Evolutionary conservation across 2,329 filamentous ascomycete genomes (phyloP), one percentile per base, ranked within the genome.

Genomic region (Leptographium flavum): DNA sequence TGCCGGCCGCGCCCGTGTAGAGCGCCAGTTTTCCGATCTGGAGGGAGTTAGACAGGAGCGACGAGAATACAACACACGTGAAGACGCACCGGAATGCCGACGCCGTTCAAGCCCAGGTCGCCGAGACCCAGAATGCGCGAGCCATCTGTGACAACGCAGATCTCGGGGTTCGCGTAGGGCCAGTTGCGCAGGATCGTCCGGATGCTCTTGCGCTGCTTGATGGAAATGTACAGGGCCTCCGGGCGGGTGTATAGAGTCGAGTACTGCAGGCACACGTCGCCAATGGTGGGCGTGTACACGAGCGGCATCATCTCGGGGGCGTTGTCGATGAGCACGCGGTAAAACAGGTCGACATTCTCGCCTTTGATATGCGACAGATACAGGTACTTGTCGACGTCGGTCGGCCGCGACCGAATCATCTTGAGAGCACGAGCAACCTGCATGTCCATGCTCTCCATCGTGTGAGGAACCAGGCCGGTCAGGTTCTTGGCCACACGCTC

Each of bases 231-330:
- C 65, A 96, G 76, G 53, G 83, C 87, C 71, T 96, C 92, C 21
- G 92, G 88, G 54, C 88, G 83, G 49, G 88, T 93, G 71, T 94
- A 96, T 56, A 96, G 78, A 57, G 90, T 87, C 33, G 88, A 94
- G 77, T 94, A 98, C 66, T 90, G 83, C 60, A 94, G 72, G 69
- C 92, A 98, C 54, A 94, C 92, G 62, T 96, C 90, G 57, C 92
- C 92, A 56, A 98, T 87, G 58, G 84, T 88, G 39, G 85, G 85
- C 17, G 85, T 92, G 68, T 92, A 92, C 56, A 92, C 85, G 52
- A 90, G 69, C 41, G 85, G 85, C 66, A 87, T 88, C 54, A 90
- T 68, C 56, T 87, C 82, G 66, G 81, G 71, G 49, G 81, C 67
- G 64, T 90, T 52, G 63, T 86, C 76, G 52, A 87, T 83, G 51